Evolutionary conservation across 148 eudicot genomes (phyloP).

Genomic region (Rheum nobile): DNA sequence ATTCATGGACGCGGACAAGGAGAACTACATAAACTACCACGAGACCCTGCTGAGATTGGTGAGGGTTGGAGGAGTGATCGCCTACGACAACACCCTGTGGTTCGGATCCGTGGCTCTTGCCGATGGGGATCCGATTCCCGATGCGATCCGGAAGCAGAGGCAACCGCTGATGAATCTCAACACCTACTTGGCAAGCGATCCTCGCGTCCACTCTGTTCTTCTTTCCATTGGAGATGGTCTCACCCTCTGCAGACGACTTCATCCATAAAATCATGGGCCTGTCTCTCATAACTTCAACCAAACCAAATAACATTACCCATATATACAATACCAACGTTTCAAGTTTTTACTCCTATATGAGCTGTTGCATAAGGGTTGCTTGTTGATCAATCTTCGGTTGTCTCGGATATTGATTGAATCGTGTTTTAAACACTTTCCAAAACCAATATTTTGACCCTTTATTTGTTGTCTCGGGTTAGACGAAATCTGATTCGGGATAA

Average conservation of each 20-base stretch:
- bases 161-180: constrained; percentile 3
- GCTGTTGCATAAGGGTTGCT: no score
- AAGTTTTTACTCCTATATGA: no score
- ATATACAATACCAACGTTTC: no score
- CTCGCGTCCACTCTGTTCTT: constrained; percentile 18
- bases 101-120: constrained; percentile 13
- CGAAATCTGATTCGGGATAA: no score
- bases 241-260: constrained; percentile 24
- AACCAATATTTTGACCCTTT: no score
- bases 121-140: constrained; percentile 4
- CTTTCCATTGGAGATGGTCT: constrained; percentile 27
- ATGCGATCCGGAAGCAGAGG: background rate
- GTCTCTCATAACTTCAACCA: background rate
- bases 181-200: constrained; percentile 13
- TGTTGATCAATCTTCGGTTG: no score
- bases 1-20: constrained; percentile 18
- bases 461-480: no score
- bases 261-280: background rate
- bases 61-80: constrained; percentile 16
- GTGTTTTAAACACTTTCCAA: no score
- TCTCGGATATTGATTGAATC: no score
- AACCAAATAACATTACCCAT: no score
- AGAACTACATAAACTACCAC: constrained; percentile 15
- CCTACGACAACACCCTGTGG: constrained; percentile 18
- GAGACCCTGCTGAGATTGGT: constrained; percentile 11